These are phyloP conservation scores for Tagetes patula DNA, from an alignment of 129 eudicot species.

Conservation along the genomic window DNA sequence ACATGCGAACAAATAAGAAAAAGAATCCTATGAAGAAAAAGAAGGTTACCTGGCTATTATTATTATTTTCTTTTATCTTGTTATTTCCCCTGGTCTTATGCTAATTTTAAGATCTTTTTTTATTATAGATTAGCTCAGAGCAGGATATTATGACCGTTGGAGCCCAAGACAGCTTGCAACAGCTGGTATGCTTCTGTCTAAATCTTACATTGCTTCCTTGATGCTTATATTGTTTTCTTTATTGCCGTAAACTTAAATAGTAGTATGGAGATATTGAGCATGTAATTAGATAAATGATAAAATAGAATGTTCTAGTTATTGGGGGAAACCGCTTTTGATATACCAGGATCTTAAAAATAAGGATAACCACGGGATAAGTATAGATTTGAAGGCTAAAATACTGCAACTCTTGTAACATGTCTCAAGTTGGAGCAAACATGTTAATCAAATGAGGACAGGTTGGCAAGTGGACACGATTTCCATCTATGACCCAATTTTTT, in stretches of 20 bases:
- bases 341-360: background rate
- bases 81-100: conserved; percentile 13
- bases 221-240: background rate
- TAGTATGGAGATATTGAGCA: background rate
- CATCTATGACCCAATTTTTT: too few species aligned
- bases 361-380: background rate
- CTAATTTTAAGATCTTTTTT: background rate
- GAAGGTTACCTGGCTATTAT: conserved; percentile 45
- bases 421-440: background rate
- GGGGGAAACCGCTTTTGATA: background rate
- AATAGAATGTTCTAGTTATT: background rate
- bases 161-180: conserved; percentile 77
- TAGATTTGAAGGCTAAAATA: background rate
- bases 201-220: background rate
- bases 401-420: background rate
- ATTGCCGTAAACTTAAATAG: background rate
- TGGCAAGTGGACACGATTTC: too few species aligned
- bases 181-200: conserved; percentile 51
- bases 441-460: too few species aligned
- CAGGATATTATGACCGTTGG: conserved; percentile 72
- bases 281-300: background rate
- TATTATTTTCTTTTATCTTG: background rate
- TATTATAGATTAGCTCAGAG: conserved; percentile 59
- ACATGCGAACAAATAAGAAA: conserved; percentile 63
- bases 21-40: conserved; percentile 78